phyloP scores from a whole-genome alignment of 345 rosid genomes.

The Moricandia moricandioides region DNA sequence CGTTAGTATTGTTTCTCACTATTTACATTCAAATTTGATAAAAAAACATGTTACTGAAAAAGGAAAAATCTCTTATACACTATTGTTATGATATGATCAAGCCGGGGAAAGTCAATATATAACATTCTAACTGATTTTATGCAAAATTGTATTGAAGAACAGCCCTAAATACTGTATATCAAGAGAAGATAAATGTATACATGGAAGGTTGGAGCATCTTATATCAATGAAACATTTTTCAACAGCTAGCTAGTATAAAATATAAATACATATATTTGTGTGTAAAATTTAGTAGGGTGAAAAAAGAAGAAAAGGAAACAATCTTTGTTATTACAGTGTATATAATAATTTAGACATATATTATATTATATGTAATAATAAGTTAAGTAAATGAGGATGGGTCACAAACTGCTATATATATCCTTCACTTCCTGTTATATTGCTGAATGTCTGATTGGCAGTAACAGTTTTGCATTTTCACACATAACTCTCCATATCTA shows the following conservation, averaged over 20 bases:
- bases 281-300: background rate
- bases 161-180: background rate
- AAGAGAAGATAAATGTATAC: background rate
- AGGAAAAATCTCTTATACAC: too few species aligned
- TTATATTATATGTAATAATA: constrained; percentile 8
- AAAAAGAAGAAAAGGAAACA: background rate
- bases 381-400: constrained; percentile 32
- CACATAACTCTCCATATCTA: constrained; percentile 27
- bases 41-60: background rate
- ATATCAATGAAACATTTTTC: background rate
- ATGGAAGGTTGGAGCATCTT: constrained; percentile 10
- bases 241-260: constrained; percentile 1
- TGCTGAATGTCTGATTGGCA: constrained; percentile 32
- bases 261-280: background rate
- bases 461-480: constrained; percentile 24
- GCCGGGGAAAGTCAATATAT: background rate
- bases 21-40: background rate
- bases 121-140: background rate
- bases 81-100: too few species aligned
- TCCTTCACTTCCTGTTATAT: constrained; percentile 29
- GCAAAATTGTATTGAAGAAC: background rate
- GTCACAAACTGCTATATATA: constrained; percentile 46
- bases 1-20: background rate
- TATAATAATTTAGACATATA: background rate
- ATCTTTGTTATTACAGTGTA: background rate